A percentile compares a stretch with the other conserved stretches of the same genome.
Evolutionary conservation across 2,329 filamentous ascomycete species (phyloP).

Genomic region (Cucurbitaria berberidis): DNA sequence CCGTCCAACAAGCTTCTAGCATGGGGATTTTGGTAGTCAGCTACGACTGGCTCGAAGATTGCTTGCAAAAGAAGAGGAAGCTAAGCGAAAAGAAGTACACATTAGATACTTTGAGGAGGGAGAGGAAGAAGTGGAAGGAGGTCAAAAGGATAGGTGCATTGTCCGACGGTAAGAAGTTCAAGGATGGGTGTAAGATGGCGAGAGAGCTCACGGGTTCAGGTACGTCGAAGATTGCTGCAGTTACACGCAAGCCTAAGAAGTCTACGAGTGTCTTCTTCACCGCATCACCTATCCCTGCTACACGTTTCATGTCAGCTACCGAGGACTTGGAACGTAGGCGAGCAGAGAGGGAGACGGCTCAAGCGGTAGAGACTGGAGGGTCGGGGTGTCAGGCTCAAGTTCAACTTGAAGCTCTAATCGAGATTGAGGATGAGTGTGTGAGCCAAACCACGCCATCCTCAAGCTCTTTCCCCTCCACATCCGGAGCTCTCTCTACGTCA

Average conservation of each 20-base stretch:
- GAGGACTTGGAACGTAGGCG: constrained; percentile 30
- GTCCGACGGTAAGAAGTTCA: constrained; percentile 42
- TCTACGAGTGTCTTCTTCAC: constrained; percentile 35
- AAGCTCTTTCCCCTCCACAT: background rate
- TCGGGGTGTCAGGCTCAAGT: background rate
- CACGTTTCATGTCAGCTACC: constrained; percentile 23
- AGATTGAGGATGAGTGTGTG: constrained; percentile 1
- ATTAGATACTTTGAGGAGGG: constrained; percentile 33
- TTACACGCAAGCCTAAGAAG: constrained; percentile 18
- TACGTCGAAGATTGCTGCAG: constrained; percentile 36
- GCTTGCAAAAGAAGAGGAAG: constrained; percentile 47
- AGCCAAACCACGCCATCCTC: background rate
- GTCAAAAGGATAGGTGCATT: constrained; percentile 32
- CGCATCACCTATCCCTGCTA: background rate
- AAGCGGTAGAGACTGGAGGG: constrained; percentile 7
- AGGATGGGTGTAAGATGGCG: constrained; percentile 39
- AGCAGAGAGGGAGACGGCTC: constrained; percentile 24
- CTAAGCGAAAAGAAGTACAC: constrained; percentile 44
- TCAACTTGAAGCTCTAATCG: background rate
- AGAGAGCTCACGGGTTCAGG: constrained; percentile 43
- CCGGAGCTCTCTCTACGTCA: background rate
- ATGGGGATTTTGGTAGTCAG: constrained; percentile 45
- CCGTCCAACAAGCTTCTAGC: constrained; percentile 29
- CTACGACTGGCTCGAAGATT: constrained; percentile 58
- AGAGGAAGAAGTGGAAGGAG: constrained; percentile 43